Base-by-base conservation (phyloP, 139 green algal species). In the Volvox reticuliferus region DNA sequence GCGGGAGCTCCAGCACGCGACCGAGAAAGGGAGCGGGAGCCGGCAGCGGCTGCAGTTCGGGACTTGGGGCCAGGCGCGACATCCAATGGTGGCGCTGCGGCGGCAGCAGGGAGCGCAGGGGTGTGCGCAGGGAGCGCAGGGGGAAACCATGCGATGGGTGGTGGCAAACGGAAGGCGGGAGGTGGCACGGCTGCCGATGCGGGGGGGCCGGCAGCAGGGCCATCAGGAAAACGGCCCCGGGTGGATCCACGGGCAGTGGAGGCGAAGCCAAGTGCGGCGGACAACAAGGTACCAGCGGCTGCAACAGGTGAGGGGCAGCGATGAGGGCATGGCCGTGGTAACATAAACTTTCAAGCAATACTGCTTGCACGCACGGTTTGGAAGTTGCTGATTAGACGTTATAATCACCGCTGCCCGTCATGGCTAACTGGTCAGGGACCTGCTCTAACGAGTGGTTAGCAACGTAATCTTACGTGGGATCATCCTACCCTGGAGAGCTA, bases 131-230 rank as follows among this genome's bases (percentile, higher is more conserved):
- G 61, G 21, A 28, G 81, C 20, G 26, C 50, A 20, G 61, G n/a
- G 24, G 32, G 30, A 24, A 32, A 9, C 14, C 21, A 28, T 76
- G 63, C 30, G 33, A 1, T 33, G 24, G 82, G 32, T 19, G 85
- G 85, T 20, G 44, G 22, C 69, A 89, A 89, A 68, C 85, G 85
- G 22, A 89, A 82, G 44, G 85, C 85, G 1, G 85, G 36, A 18
- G 67, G 26, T 22, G 82, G 32, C 6, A 65, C 35, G 0, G 32
- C 33, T 1, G 82, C 33, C 2, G 82, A 17, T 5, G 67, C 20
- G 12, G 67, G 12, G 32, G 35, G 17, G 63, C 0, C 17, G 24
- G 62, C 63, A 22, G 33, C 82, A 36, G 65, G 33, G n/a, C 35
- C 83, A 2, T 67, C 69, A 14, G 85, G 82, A 17, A 89, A 89